A percentile compares a stretch with the other conserved stretches of the same genome.
Conservation (phyloP, 306 rosid genomes). For the Heteromeles arbutifolia region DNA sequence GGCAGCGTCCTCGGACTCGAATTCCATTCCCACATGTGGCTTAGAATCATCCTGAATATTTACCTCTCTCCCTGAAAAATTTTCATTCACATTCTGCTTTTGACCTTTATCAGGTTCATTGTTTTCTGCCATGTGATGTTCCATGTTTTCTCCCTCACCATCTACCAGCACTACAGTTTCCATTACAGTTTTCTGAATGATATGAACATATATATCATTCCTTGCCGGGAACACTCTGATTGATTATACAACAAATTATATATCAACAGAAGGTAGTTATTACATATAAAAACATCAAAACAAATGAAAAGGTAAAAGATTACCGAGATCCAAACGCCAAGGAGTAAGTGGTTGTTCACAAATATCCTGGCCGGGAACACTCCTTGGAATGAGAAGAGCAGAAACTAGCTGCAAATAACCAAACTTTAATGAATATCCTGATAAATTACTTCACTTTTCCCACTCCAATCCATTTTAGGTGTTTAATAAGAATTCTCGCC, state of each 20-base stretch:
- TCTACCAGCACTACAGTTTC: conserved; percentile 33
- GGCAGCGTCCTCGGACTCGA: conserved; percentile 64
- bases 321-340: neutral
- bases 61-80: conserved; percentile 31
- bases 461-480: neutral
- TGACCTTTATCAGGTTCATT: conserved; percentile 22
- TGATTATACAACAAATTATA: neutral
- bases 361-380: neutral
- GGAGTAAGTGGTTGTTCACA: neutral
- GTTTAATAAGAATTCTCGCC: neutral
- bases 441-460: neutral
- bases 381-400: neutral
- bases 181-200: conserved; percentile 26
- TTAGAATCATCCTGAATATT: conserved; percentile 31
- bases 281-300: neutral
- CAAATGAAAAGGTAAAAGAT: neutral
- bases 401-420: neutral
- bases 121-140: conserved; percentile 23
- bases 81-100: conserved; percentile 18
- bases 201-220: conserved; percentile 7
- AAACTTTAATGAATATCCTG: neutral
- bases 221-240: conserved; percentile 6
- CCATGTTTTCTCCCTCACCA: conserved; percentile 35
- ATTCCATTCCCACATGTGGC: conserved; percentile 63
- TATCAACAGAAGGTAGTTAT: neutral